Evolutionary conservation across 1,284 basidiomycete species (phyloP).

Genomic region (Boletus hoseneyae): DNA sequence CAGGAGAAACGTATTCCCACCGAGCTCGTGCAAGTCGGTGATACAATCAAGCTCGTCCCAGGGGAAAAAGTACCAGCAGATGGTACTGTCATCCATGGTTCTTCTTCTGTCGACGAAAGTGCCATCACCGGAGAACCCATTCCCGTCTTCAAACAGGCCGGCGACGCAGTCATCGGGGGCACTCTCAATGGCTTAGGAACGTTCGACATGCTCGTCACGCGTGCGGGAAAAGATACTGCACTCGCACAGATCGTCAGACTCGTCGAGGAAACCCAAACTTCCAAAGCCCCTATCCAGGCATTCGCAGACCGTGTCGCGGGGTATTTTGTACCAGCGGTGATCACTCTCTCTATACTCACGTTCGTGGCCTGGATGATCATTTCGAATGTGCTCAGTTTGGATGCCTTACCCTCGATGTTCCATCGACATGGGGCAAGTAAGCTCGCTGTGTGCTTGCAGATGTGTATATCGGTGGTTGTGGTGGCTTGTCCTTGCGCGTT

Average conservation of each 20-base stretch:
- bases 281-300: slow-evolving; percentile 96
- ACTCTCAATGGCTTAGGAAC: slow-evolving; percentile 96
- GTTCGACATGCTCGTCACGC: slow-evolving; percentile 93
- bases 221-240: slow-evolving; percentile 95
- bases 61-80: slow-evolving; percentile 98
- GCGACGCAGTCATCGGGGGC: slow-evolving; percentile 89
- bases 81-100: slow-evolving; percentile 83
- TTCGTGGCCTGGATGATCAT: slow-evolving; percentile 86
- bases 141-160: slow-evolving; percentile 80
- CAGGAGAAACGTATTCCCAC: slow-evolving; percentile 90
- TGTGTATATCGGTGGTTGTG: slow-evolving; percentile 97
- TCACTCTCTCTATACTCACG: slow-evolving; percentile 78
- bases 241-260: slow-evolving; percentile 95
- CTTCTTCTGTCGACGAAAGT: slow-evolving; percentile 91
- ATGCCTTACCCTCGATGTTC: slow-evolving; percentile 81
- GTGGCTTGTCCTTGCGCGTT: slow-evolving; percentile 98
- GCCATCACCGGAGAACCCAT: slow-evolving; percentile 98
- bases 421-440: slow-evolving; percentile 78
- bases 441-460: slow-evolving; percentile 91
- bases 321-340: slow-evolving; percentile 92
- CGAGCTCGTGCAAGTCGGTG: slow-evolving; percentile 93
- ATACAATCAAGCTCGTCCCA: slow-evolving; percentile 91
- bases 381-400: slow-evolving; percentile 57
- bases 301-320: slow-evolving; percentile 96
- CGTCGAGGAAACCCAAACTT: slow-evolving; percentile 97